Conservation (phyloP, 192 early-diverging fungal genomes). For the Podila epigama region DNA sequence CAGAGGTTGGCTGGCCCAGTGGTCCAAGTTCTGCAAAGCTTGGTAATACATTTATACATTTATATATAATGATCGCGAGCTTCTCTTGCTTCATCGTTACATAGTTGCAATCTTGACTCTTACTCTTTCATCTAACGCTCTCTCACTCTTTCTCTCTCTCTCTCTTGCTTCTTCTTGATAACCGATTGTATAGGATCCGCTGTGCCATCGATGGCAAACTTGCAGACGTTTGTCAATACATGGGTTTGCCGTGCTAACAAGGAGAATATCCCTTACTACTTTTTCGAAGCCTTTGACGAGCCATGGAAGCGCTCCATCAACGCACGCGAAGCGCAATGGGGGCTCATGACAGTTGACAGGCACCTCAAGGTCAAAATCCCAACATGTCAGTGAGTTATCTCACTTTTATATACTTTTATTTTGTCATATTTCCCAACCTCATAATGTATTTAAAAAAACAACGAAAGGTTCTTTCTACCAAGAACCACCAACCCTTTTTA, state of each 20-base stretch:
- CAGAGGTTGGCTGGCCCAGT: constrained; percentile 78
- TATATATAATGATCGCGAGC: not conserved
- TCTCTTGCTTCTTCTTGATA: constrained; percentile 26
- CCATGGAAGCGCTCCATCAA: constrained; percentile 67
- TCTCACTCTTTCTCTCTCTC: constrained; percentile 6
- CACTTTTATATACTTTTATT: not conserved
- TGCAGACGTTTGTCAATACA: constrained; percentile 66
- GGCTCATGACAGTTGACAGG: constrained; percentile 45
- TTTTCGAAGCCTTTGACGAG: constrained; percentile 74
- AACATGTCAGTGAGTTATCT: not conserved
- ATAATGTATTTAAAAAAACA: not conserved
- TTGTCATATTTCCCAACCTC: not conserved
- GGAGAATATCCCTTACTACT: constrained; percentile 64
- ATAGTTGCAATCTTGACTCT: not conserved
- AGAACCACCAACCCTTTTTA: no score
- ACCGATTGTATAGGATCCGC: constrained; percentile 34
- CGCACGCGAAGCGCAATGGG: constrained; percentile 54
- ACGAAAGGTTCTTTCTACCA: not conserved
- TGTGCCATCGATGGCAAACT: constrained; percentile 63
- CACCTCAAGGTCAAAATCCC: constrained; percentile 46
- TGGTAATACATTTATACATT: constrained; percentile 3
- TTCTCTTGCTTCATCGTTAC: not conserved
- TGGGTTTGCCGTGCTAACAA: constrained; percentile 69
- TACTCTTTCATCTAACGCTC: not conserved
- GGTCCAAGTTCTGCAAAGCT: constrained; percentile 19